Evolutionary conservation across 805 yeast genomes (phyloP).

Genomic region (Myxozyma geophila): DNA sequence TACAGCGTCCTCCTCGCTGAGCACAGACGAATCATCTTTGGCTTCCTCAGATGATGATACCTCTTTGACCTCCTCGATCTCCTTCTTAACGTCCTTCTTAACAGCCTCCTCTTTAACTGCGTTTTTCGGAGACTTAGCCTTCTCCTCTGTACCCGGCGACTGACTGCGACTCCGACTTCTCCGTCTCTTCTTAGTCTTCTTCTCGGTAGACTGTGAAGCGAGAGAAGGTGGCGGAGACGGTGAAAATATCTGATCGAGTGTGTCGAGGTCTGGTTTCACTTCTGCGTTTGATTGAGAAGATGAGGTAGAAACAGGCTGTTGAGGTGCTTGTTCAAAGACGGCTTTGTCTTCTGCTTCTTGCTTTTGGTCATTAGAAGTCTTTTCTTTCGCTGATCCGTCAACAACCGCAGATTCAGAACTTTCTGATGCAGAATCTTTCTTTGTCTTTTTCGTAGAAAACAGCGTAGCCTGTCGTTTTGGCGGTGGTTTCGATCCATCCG

Average conservation of each 20-base stretch:
- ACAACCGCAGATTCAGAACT: not conserved
- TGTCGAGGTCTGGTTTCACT: not conserved
- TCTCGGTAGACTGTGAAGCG: not conserved
- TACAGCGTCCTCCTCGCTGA: slow-evolving; percentile 17
- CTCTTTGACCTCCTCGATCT: not conserved
- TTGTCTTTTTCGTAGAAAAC: not conserved
- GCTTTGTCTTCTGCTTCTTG: not conserved
- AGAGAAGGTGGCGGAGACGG: not conserved
- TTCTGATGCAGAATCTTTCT: not conserved
- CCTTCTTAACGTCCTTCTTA: slow-evolving; percentile 1
- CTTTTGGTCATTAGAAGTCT: not conserved
- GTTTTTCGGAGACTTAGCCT: not conserved
- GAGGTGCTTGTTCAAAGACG: not conserved
- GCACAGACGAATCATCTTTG: slow-evolving; percentile 1
- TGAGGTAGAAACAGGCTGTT: not conserved
- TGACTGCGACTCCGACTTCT: not conserved
- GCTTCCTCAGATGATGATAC: not conserved
- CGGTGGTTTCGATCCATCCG: slow-evolving; percentile 23
- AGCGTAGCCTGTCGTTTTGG: slow-evolving; percentile 27
- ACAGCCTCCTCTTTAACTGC: not conserved
- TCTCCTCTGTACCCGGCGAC: not conserved
- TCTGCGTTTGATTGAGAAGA: not conserved
- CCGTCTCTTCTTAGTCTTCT: slow-evolving; percentile 2
- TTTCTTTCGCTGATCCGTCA: not conserved
- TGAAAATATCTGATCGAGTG: not conserved